Evolutionary conservation across 2,329 filamentous ascomycete genomes (phyloP), one percentile per base, ranked within the genome.

Genomic region (Colletotrichum filicis): DNA sequence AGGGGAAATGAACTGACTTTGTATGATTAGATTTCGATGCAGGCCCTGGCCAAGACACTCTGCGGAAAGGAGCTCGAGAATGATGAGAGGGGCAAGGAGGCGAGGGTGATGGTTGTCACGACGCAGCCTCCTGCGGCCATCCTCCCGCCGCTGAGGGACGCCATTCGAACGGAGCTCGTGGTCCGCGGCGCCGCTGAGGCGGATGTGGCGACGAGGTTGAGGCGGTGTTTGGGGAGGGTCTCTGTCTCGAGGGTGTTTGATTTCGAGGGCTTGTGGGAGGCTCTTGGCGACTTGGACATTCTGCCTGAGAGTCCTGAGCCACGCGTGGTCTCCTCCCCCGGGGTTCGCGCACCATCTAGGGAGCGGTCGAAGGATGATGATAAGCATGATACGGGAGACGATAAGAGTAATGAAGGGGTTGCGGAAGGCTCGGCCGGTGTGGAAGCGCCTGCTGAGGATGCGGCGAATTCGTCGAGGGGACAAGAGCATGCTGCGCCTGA

Each of bases 181-280:
- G 71, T 65, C 56, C 74, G 73, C 32, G 62, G 26, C 2, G 74
- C 76, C 52, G 61, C 63, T 3, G 66, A 73, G n/a, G 61, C 66
- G 4, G 75, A 75, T 7, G 60, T 74, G 2, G 77, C 73, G 60
- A 66, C 35, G 8, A 78, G 77, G 37, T 76, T 84, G 32, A 82
- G 78, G 64, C 75, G 77, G 3, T 84, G 82, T 69, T 80, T 92
- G 4, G 86, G 88, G 58, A 82, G 83, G 58, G 85, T 91, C 4
- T 84, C 86, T 37, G 83, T 92, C 32, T 88, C 88, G 28, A 83
- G 87, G 28, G 85, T 92, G 1, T 92, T 92, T 75, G 89, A 91
- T 72, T 75, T 90, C 12, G 85, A 90, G 58, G 90, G 90, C 0
- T 76, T 92, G 22, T 87, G 84, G 84, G 89, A 92, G 77, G 89